A percentile compares a stretch with the other conserved stretches of the same genome.
These are phyloP conservation scores for Blechomonas ayalai DNA, from an alignment of 208 protist species.

Conservation along the genomic window DNA sequence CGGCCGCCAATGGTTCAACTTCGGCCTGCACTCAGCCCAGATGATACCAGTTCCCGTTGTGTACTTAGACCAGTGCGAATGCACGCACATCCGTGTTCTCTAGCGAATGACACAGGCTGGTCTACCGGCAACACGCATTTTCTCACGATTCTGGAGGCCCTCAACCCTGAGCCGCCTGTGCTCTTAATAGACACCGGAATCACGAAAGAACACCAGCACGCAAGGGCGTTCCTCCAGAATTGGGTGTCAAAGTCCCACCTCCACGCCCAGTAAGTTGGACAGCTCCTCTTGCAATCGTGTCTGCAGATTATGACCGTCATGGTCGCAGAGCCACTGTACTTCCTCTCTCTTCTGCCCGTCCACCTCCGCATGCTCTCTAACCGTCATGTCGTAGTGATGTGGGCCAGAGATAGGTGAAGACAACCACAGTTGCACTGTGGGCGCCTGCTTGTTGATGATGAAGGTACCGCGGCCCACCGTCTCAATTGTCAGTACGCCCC, in stretches of 20 bases:
- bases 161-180: too few species aligned
- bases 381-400: conserved; percentile 83
- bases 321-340: conserved; percentile 45
- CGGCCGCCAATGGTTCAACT: too few species aligned
- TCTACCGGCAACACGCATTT: too few species aligned
- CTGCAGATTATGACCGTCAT: conserved; percentile 59
- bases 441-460: conserved; percentile 91
- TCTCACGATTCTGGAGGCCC: too few species aligned
- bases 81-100: too few species aligned
- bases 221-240: not conserved
- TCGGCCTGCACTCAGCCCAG: too few species aligned
- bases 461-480: conserved; percentile 55
- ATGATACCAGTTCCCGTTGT: too few species aligned
- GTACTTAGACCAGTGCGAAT: too few species aligned
- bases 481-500: conserved; percentile 76
- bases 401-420: conserved; percentile 87
- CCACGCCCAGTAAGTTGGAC: conserved; percentile 26
- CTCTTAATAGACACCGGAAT: too few species aligned
- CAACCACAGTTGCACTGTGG: conserved; percentile 90
- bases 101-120: too few species aligned
- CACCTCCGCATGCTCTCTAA: conserved; percentile 1
- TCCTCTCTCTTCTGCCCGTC: conserved; percentile 6
- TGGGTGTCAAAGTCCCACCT: conserved; percentile 23
- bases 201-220: too few species aligned
- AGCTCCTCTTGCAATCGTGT: conserved; percentile 64